Evolutionary conservation across 1,284 basidiomycete species (phyloP).

Genomic region (Vanrija sp.): DNA sequence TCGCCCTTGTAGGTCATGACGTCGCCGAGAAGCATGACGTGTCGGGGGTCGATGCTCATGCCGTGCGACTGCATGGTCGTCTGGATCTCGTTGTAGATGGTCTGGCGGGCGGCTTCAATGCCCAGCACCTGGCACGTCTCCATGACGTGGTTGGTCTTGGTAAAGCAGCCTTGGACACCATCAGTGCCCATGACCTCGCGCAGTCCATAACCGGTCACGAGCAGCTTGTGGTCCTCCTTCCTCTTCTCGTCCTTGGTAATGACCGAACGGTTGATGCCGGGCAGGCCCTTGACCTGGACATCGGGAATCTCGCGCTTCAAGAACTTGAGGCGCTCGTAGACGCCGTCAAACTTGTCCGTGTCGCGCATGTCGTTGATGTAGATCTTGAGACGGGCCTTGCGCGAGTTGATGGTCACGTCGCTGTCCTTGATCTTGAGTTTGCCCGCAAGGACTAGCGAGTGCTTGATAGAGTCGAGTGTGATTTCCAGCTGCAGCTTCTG

Average conservation of each 20-base stretch:
- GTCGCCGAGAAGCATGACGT: slow-evolving; percentile 97
- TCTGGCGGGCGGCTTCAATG: slow-evolving; percentile 91
- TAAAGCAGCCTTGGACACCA: slow-evolving; percentile 86
- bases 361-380: slow-evolving; percentile 22
- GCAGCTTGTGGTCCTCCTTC: slow-evolving; percentile 56
- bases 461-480: slow-evolving; percentile 87
- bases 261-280: slow-evolving; percentile 79
- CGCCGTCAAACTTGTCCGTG: slow-evolving; percentile 56
- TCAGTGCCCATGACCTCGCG: slow-evolving; percentile 97
- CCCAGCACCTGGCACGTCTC: slow-evolving; percentile 92
- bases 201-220: slow-evolving; percentile 97
- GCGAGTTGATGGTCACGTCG: slow-evolving; percentile 42
- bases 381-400: slow-evolving; percentile 20
- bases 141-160: slow-evolving; percentile 96
- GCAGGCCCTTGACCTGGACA: slow-evolving; percentile 89
- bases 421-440: slow-evolving; percentile 92
- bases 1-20: slow-evolving; percentile 99
- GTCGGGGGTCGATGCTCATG: slow-evolving; percentile 97
- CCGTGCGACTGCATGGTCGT: slow-evolving; percentile 97
- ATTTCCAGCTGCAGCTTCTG: slow-evolving; percentile 91
- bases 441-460: slow-evolving; percentile 78
- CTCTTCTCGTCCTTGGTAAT: slow-evolving; percentile 86
- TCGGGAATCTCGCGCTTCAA: slow-evolving; percentile 74
- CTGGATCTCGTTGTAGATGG: slow-evolving; percentile 96
- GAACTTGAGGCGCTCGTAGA: slow-evolving; percentile 78